Evolutionary conservation across 257 asterid species (phyloP), one percentile per base, ranked within the genome.

Genomic region (Fraxinus cuspidata): DNA sequence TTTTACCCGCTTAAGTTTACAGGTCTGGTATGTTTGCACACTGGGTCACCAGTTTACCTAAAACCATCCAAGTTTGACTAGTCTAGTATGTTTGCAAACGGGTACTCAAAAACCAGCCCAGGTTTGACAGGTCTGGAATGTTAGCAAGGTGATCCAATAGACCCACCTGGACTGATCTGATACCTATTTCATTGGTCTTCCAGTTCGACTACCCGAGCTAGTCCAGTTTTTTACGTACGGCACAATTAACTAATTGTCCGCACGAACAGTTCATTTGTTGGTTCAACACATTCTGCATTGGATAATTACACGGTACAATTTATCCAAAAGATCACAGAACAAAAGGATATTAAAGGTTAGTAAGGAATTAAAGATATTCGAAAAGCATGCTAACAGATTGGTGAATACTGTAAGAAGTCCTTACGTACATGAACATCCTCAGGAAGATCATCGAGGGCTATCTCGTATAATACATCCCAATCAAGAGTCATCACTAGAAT

Each of bases 391-490:
- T 63, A 63, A 27, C 18, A 42, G 72, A 68, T 40, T 35, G 70
- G 85, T 66, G 73, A 80, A 49, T 69, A 79, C 80, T 86, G 90
- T 73, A 66, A 81, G 79, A 85, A 87, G 88, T 89, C 92, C 96
- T 92, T 96, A 90, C 97, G 56, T 90, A 90, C 91, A 91, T 90
- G 96, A 85, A 77, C 82, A 81, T 90, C 96, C 82, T 92, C 94
- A 44, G 92, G 92, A 42, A 83, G 88, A 86, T 90, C 97, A 76
- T 92, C 93, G 37, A 92, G 90, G 12, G 93, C 81, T 89, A 89
- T 89, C 92, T 96, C 98, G 15, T 90, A 96, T 44, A 96, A 84
- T 65, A 96, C 86, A 86, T 96, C 99, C 99, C 99, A 96, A 77
- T 93, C 99, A 75, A 88, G 96, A 79, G 91, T 93, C 99, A 93